Conservation (phyloP, 1,284 basidiomycete genomes). For the Microbotryum lychnidis-dioicae region DNA sequence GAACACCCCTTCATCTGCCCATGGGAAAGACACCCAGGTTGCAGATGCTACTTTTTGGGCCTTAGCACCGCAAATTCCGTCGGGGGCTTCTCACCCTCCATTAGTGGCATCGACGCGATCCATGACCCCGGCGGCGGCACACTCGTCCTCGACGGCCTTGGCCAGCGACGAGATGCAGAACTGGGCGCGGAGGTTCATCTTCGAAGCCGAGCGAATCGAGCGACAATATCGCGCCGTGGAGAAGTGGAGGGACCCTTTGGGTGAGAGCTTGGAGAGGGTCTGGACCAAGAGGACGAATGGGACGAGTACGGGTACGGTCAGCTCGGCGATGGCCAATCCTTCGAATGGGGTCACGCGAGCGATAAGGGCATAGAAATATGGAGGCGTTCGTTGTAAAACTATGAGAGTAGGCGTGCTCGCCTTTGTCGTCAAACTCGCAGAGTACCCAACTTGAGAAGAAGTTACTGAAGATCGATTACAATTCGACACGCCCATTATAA, state of each 20-base stretch:
- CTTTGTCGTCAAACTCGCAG: no score
- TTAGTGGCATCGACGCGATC: background rate
- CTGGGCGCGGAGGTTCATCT: conserved; percentile 31
- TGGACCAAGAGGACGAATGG: conserved; percentile 4
- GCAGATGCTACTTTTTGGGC: background rate
- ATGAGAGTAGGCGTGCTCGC: no score
- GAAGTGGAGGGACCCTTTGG: conserved; percentile 32
- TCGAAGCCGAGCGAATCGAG: conserved; percentile 35
- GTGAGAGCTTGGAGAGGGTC: conserved; percentile 32
- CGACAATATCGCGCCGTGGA: conserved; percentile 27
- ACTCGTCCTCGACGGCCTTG: background rate
- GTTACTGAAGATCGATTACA: no score
- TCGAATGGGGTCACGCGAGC: no score
- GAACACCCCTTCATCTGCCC: no score
- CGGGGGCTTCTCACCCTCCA: conserved; percentile 1
- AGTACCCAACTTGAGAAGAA: no score
- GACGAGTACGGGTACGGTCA: no score
- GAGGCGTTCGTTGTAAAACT: no score
- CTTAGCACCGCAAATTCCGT: background rate
- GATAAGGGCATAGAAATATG: no score
- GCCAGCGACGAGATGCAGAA: conserved; percentile 25
- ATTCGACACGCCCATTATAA: no score
- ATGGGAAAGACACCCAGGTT: no score
- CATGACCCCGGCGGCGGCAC: background rate
- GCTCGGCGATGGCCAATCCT: no score